A percentile compares a stretch with the other conserved stretches of the same genome.
These are phyloP conservation scores for Jacaranda copaia DNA, from an alignment of 257 asterid species.

Conservation along the genomic window DNA sequence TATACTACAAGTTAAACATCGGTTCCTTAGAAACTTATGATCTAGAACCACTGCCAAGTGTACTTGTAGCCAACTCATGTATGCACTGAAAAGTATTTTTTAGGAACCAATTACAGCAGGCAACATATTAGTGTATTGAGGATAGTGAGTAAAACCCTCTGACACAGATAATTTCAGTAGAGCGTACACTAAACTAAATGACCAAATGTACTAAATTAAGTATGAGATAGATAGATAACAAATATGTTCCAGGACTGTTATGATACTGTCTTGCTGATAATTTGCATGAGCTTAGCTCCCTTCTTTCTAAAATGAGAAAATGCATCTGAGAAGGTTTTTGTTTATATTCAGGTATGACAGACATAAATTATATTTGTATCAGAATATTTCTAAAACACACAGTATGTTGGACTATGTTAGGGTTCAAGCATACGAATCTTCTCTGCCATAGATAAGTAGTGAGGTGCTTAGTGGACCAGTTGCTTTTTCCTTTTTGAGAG, in stretches of 20 bases:
- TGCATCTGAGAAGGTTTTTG: neutral
- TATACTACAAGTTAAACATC: neutral
- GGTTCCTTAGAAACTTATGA: neutral
- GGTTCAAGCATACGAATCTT: neutral
- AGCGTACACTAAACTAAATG: neutral
- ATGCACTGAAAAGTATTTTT: neutral
- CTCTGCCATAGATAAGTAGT: slow-evolving; percentile 4
- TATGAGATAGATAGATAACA: neutral
- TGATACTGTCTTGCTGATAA: neutral
- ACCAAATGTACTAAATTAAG: neutral
- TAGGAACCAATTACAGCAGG: neutral
- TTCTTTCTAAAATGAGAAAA: slow-evolving; percentile 8
- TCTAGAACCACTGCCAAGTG: neutral
- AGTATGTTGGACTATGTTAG: neutral
- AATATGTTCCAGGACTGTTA: neutral
- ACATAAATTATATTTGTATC: neutral
- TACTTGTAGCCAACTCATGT: slow-evolving; percentile 6
- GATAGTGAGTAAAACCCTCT: neutral
- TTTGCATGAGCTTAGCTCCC: neutral
- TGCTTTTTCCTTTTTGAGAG: neutral
- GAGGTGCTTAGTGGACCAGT: neutral
- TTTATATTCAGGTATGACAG: neutral
- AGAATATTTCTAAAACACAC: slow-evolving; percentile 8
- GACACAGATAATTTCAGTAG: neutral
- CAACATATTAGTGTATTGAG: neutral